Conservation (phyloP, 371 early-diverging fungal species). For the Rhizomucor miehei region DNA sequence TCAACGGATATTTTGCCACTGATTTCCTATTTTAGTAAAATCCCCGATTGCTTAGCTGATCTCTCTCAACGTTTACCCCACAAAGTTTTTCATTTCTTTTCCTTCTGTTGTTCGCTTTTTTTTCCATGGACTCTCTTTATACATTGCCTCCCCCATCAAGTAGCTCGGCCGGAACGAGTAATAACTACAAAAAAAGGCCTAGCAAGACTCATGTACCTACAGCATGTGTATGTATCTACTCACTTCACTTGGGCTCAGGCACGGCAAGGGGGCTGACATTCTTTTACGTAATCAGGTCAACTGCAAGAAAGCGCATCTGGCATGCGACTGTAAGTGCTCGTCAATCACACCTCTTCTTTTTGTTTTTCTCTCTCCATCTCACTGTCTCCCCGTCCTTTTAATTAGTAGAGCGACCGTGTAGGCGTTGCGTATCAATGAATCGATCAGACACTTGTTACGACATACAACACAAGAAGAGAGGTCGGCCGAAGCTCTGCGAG, state of each 20-base stretch:
- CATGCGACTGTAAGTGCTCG: constrained; percentile 19
- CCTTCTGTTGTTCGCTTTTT: neutral
- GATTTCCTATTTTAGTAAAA: too few relatives aligned
- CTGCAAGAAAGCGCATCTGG: constrained; percentile 23
- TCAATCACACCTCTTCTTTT: neutral
- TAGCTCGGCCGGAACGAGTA: neutral
- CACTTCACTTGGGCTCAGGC: neutral
- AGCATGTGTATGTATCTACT: constrained; percentile 17
- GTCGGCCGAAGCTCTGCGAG: neutral
- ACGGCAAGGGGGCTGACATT: too few relatives aligned
- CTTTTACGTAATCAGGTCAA: constrained; percentile 9
- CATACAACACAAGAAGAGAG: neutral
- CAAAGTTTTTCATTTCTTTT: constrained; percentile 6
- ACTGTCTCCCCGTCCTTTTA: neutral
- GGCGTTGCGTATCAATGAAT: neutral
- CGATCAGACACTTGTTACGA: neutral
- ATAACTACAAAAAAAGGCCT: constrained; percentile 10
- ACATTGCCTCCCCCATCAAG: neutral
- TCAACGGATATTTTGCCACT: too few relatives aligned
- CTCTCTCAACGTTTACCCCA: neutral
- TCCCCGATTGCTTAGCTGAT: too few relatives aligned
- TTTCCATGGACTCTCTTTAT: constrained; percentile 7
- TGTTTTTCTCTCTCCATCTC: neutral
- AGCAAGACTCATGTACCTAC: constrained; percentile 22
- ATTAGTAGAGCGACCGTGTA: neutral